Percentiles rank a stretch among this genome's conserved stretches.
Conservation (phyloP, 2,329 filamentous ascomycete species). For the Xylariaceae sp. region DNA sequence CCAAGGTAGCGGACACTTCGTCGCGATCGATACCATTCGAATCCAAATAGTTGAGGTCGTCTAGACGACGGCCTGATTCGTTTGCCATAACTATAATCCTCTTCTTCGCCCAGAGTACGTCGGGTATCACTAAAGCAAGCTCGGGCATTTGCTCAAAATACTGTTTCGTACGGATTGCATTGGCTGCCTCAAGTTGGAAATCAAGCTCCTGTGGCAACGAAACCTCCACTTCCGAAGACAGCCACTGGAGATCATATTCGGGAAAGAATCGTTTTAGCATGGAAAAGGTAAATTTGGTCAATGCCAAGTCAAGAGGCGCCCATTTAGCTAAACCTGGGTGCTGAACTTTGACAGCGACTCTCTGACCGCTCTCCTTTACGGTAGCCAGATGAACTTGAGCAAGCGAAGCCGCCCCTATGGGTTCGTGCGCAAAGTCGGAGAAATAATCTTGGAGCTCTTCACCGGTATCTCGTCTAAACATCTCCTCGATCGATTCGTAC, state of each 20-base stretch:
- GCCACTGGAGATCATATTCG: conserved; percentile 96
- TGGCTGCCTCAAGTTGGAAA: conserved; percentile 83
- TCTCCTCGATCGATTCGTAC: conserved; percentile 81
- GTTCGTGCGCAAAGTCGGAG: conserved; percentile 78
- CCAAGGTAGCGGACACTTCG: conserved; percentile 89
- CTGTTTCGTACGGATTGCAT: conserved; percentile 78
- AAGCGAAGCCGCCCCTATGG: conserved; percentile 91
- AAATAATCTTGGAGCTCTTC: conserved; percentile 82
- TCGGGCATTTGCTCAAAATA: conserved; percentile 79
- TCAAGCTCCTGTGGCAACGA: conserved; percentile 92
- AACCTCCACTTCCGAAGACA: conserved; percentile 89
- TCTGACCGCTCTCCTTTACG: conserved; percentile 79
- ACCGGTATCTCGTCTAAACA: conserved; percentile 87
- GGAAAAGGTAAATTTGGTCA: conserved; percentile 89
- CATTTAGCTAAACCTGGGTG: conserved; percentile 90
- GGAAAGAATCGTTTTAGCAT: conserved; percentile 93
- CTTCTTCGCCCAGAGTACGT: conserved; percentile 87
- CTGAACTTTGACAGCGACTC: conserved; percentile 95
- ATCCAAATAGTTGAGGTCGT: conserved; percentile 89
- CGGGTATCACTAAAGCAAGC: conserved; percentile 85
- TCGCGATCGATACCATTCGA: conserved; percentile 87
- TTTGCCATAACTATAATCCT: conserved; percentile 96
- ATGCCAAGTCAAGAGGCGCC: conserved; percentile 83
- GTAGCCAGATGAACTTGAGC: conserved; percentile 93
- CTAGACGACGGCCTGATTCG: conserved; percentile 82